Percentiles rank a stretch among this genome's conserved stretches.
Conservation (phyloP, 139 green algal species). For the Tetradesmus lagerheimii region DNA sequence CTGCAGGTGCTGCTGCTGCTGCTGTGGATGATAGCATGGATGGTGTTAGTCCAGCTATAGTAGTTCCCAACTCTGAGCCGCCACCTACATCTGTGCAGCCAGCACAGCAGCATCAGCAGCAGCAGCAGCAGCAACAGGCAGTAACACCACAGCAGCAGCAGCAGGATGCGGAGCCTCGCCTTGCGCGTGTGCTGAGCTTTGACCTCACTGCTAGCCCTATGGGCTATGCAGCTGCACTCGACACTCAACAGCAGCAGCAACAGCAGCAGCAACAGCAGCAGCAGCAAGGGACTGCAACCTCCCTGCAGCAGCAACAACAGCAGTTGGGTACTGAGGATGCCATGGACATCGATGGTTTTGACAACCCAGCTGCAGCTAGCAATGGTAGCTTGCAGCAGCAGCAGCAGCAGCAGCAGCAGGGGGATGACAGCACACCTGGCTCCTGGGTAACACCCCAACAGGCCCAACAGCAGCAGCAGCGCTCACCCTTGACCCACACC, state of each 20-base stretch:
- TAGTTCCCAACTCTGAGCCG: conserved; percentile 3
- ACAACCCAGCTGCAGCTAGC: not conserved
- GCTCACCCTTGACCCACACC: not conserved
- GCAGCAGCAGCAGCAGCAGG: conserved; percentile 35
- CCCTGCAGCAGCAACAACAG: conserved; percentile 21
- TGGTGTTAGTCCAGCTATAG: not conserved
- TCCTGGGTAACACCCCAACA: not conserved
- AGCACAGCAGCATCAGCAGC: not conserved
- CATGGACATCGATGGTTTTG: not conserved
- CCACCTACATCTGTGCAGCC: not conserved
- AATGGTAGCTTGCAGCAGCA: not conserved
- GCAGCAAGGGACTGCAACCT: not conserved
- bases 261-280: conserved; percentile 35
- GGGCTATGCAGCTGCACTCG: conserved; percentile 11
- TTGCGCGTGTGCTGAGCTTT: conserved; percentile 42
- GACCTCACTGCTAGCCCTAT: not conserved
- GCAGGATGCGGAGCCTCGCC: not conserved
- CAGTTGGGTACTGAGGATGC: not conserved
- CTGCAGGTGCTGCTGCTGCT: not conserved
- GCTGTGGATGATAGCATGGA: not conserved
- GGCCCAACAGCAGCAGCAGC: not conserved
- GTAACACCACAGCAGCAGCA: conserved; percentile 34
- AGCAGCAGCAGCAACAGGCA: conserved; percentile 11
- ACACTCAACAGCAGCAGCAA: conserved; percentile 27
- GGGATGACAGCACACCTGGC: not conserved